Base-by-base conservation (phyloP, 306 rosid genomes). In the Casuarina equisetifolia region DNA sequence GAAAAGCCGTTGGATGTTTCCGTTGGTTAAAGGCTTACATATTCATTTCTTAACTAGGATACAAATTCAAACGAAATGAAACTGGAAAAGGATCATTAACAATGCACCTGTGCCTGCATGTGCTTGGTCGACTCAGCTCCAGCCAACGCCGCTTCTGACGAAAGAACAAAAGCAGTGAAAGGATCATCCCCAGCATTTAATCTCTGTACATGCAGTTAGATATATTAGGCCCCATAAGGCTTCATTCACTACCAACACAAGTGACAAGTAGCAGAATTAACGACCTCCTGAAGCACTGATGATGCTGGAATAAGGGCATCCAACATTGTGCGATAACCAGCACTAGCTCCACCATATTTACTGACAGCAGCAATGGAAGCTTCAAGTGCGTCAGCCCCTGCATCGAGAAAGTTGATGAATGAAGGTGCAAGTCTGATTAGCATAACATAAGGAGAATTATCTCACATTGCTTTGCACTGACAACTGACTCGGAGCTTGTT, bases 251-350 rank as follows among this genome's bases (percentile, higher is more conserved):
- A 82, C 9, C 17, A 82, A 74, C 42, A 75, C 62, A 68, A 69
- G 75, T 42, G 50, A 82, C 50, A 70, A 48, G 20, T 48, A 73
- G 49, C 62, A 74, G 40, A 43, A 66, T 66, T 35, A 6, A 52
- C 7, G 45, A 91, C 99, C 99, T 92, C 91, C 82, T 84, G 87
- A 74, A 95, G 97, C 74, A 84, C 84, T 9, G 83, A 64, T 13
- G 79, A 90, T 61, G 99, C 99, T 32, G 99, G 98, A 81, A 95
- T 90, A 51, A 95, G 92, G 72, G 99, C 93, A 76, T 95, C 99
- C 75, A 95, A 86, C 88, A 95, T 69, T 74, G 99, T 95, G 77
- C 99, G 94, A 74, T 85, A 88, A 80, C 99, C 99, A 83, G 92
- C 97, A 80, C 84, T 85, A 69, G 99, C 99, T 40, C 97, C 97